Evolutionary conservation across 1,139 yeast species (phyloP).

Genomic region (Magnusiomyces starmeri): DNA sequence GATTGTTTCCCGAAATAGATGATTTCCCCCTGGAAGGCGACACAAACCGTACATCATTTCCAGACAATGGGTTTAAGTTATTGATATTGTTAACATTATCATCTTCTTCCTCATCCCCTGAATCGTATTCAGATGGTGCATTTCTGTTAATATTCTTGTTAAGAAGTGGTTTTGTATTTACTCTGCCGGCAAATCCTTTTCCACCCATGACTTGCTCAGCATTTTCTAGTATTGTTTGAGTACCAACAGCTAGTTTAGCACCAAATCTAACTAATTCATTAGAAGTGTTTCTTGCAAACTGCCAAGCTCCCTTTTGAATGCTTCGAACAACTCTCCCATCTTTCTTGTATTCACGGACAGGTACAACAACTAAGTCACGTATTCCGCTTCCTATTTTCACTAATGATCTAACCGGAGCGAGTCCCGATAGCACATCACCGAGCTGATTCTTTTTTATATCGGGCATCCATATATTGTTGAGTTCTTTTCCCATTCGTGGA

Average conservation of each 20-base stretch:
- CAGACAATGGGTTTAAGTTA: neutral
- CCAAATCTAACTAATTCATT: slow-evolving; percentile 77
- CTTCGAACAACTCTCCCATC: slow-evolving; percentile 68
- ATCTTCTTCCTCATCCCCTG: slow-evolving; percentile 27
- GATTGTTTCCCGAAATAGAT: neutral
- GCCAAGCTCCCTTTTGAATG: slow-evolving; percentile 65
- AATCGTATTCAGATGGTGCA: neutral
- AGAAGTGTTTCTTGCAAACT: slow-evolving; percentile 76
- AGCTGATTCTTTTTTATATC: slow-evolving; percentile 75
- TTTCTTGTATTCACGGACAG: slow-evolving; percentile 63
- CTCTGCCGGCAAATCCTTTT: slow-evolving; percentile 43
- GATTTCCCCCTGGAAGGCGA: neutral
- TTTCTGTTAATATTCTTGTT: neutral
- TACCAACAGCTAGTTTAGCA: slow-evolving; percentile 80
- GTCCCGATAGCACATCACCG: slow-evolving; percentile 71
- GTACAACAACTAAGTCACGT: slow-evolving; percentile 63
- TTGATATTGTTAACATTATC: slow-evolving; percentile 16
- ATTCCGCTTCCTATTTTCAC: slow-evolving; percentile 76
- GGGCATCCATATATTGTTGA: slow-evolving; percentile 76
- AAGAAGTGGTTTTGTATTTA: too few relatives aligned
- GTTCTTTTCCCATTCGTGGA: slow-evolving; percentile 45
- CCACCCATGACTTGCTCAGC: slow-evolving; percentile 76
- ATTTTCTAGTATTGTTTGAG: slow-evolving; percentile 72
- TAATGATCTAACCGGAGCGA: slow-evolving; percentile 73
- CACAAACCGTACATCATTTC: neutral